phyloP scores from a whole-genome alignment of 345 rosid species.

The Syzygium jambos region DNA sequence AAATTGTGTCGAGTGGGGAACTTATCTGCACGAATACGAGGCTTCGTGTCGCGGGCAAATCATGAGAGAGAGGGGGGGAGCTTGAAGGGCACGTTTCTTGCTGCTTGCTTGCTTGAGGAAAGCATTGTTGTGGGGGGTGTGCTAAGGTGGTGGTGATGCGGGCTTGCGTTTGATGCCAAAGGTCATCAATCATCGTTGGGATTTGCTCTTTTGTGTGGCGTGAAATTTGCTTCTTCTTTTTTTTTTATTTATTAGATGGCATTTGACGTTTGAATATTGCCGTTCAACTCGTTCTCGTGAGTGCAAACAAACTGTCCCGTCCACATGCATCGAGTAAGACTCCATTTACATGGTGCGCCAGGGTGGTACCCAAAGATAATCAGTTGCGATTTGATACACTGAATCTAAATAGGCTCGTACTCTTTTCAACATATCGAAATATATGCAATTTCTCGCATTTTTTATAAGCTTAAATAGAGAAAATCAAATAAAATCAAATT shows the following conservation, averaged over 20 bases:
- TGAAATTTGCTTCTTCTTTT: background rate
- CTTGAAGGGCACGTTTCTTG: background rate
- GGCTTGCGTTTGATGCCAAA: background rate
- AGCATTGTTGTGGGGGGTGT: background rate
- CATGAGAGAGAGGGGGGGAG: background rate
- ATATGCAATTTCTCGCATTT: too few species aligned
- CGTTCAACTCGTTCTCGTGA: background rate
- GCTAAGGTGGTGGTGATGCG: background rate
- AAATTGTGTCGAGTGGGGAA: background rate
- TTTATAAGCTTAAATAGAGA: too few species aligned
- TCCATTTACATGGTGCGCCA: accelerated
- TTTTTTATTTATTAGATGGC: background rate
- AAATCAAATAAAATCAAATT: too few species aligned
- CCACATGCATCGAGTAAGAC: accelerated
- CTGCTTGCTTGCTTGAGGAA: background rate
- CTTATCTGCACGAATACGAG: background rate
- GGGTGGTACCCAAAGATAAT: accelerated
- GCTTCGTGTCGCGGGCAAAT: background rate
- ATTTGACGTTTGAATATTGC: too few species aligned
- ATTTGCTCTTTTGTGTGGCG: background rate
- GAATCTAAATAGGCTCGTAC: background rate
- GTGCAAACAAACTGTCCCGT: background rate
- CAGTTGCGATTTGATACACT: background rate
- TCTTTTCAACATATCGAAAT: too few species aligned
- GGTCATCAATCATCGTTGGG: background rate